phyloP scores from a whole-genome alignment of 768 basidiomycete species.

The Mycena sanguinolenta region DNA sequence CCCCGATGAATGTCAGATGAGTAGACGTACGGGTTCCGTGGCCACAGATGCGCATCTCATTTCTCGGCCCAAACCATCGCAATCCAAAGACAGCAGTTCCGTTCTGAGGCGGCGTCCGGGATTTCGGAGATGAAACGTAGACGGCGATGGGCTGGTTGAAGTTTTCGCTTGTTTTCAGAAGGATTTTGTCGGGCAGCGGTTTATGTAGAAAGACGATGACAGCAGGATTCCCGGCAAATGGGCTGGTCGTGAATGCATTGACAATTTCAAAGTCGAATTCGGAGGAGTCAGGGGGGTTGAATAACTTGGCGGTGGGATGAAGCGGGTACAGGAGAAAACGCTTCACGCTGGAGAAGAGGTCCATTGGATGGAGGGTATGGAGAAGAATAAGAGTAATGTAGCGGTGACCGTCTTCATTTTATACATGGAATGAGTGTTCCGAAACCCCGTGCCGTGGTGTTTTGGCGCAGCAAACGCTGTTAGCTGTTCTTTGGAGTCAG shows the following conservation, averaged over 20 bases:
- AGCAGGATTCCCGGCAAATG: conserved; percentile 25
- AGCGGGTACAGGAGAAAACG: no score
- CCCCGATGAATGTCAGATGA: no score
- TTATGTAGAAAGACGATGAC: conserved; percentile 23
- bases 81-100: conserved; percentile 11
- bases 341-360: neutral
- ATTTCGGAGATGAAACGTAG: conserved; percentile 9
- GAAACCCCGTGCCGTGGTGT: no score
- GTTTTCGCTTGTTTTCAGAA: conserved; percentile 21
- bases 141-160: conserved; percentile 28
- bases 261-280: neutral
- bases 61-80: conserved; percentile 26
- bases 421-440: no score
- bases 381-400: no score
- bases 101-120: neutral
- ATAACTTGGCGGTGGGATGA: no score
- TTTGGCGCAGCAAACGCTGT: no score
- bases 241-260: conserved; percentile 12
- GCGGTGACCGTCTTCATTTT: no score
- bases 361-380: neutral
- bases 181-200: conserved; percentile 7
- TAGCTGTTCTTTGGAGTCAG: neutral
- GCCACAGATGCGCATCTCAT: conserved; percentile 26
- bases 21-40: conserved; percentile 26
- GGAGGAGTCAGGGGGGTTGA: no score